Base-by-base conservation (phyloP, 345 rosid genomes). In the Eucalyptus tenuipes region DNA sequence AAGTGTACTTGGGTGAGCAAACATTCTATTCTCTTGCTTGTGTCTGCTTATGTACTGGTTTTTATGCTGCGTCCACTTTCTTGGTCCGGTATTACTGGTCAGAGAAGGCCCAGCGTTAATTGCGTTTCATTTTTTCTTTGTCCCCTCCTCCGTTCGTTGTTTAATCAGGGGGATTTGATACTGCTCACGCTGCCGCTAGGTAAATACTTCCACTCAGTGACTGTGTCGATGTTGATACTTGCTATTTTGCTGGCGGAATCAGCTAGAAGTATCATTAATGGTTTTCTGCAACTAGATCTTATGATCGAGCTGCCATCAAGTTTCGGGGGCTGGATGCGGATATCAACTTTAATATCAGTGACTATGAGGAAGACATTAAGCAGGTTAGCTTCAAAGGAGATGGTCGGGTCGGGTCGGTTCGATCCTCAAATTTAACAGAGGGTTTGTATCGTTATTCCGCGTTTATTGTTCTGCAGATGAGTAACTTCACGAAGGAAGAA, bases 161-260 rank as follows among this genome's bases (percentile, higher is more conserved):
- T 85, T 50, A 61, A 87, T 33, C 87, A 97, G 99, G 99, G 22
- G 99, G 99, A 80, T 97, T 97, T 90, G 99, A 97, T 87, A 94
- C 99, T 53, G 99, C 98, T 13, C 97, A 94, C 91, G 90, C 94
- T 88, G 99, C 99, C 3, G 99, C 99, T 49, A 94, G 99, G 99
- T 97, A 89, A 85, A 40, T 27, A 18, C 25, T 27, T 64, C 3
- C 80, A 75, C 47, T 55, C 44, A 61, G 47, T 52, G 20, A 47
- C n/a, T 59, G n/a, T 85, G 79, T 45, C 45, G 79, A 48, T n/a
- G 55, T 48, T 40, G 40, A 11, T 81, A 29, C 20, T 45, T n/a
- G 81, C 49, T 42, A 66, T 20, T 55, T 52, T 7, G 59, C 13
- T 85, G 87, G 24, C 11, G 47, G 82, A 24, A 53, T 42, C 53